A percentile compares a stretch with the other conserved stretches of the same genome.
phyloP scores from a whole-genome alignment of 768 basidiomycete genomes.

The Boletellus ananiceps region DNA sequence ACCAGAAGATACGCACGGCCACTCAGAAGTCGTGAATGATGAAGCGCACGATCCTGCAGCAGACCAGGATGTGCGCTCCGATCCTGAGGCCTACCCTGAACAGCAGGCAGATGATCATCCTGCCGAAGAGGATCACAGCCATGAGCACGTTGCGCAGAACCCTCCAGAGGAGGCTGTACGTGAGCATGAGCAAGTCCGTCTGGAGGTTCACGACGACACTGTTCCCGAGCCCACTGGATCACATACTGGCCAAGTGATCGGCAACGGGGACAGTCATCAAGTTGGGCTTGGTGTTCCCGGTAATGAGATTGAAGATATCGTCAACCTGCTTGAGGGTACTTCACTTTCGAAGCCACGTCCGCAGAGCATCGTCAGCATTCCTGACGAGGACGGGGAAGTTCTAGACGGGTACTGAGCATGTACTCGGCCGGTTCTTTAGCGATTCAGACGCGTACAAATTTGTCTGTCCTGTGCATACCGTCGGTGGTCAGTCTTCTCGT shows the following conservation, averaged over 20 bases:
- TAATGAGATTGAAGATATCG: conserved; percentile 58
- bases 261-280: conserved; percentile 10
- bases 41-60: conserved; percentile 7
- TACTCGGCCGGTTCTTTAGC: conserved; percentile 13
- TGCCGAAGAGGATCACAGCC: conserved; percentile 6
- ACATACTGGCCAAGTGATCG: conserved; percentile 3
- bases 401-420: conserved; percentile 45
- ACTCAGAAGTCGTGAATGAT: conserved; percentile 11
- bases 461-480: conserved; percentile 25
- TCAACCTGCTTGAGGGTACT: conserved; percentile 54
- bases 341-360: conserved; percentile 37
- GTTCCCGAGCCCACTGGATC: conserved; percentile 5
- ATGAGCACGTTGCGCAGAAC: conserved; percentile 4
- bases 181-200: conserved; percentile 5
- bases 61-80: conserved; percentile 6
- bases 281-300: conserved; percentile 12
- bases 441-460: conserved; percentile 13
- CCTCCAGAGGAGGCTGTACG: conserved; percentile 3
- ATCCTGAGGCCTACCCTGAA: conserved; percentile 11
- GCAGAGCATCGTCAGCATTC: conserved; percentile 44
- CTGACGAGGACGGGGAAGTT: conserved; percentile 53
- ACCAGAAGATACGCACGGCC: conserved; percentile 18
- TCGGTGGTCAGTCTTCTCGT: conserved; percentile 13
- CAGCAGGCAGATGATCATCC: conserved; percentile 4
- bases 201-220: conserved; percentile 7